These are phyloP conservation scores for Coemansia sp. DNA, from an alignment of 192 early-diverging fungal species.

Conservation along the genomic window DNA sequence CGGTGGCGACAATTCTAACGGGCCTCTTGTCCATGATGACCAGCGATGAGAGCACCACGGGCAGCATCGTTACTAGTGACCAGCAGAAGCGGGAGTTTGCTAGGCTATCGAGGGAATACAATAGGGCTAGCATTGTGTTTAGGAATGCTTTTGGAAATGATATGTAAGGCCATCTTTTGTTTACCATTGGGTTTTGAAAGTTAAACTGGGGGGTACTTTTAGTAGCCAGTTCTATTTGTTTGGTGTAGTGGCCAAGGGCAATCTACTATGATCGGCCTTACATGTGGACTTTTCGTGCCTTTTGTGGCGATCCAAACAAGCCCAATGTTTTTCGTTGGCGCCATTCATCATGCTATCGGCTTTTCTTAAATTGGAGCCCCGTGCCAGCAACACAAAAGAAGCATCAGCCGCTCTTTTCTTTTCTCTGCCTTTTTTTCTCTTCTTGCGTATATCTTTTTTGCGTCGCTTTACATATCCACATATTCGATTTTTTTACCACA, in stretches of 20 bases:
- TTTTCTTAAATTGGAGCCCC: neutral
- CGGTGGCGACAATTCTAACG: slow-evolving; percentile 84
- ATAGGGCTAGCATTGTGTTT: slow-evolving; percentile 17
- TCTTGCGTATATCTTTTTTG: neutral
- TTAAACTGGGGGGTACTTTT: neutral
- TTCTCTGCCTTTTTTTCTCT: neutral
- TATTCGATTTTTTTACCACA: neutral
- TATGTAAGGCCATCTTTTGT: neutral
- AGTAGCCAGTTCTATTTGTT: neutral
- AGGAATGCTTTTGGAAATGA: slow-evolving; percentile 24
- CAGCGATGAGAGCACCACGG: slow-evolving; percentile 75
- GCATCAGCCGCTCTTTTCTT: neutral
- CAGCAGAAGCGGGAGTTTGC: slow-evolving; percentile 66
- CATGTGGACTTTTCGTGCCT: neutral
- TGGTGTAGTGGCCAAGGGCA: neutral
- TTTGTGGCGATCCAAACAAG: neutral
- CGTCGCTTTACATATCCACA: neutral
- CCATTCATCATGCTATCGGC: neutral
- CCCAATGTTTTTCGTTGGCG: slow-evolving; percentile 7
- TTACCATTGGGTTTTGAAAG: neutral
- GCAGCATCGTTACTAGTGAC: slow-evolving; percentile 69
- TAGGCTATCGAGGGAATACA: slow-evolving; percentile 46
- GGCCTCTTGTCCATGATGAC: slow-evolving; percentile 93
- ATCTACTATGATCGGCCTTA: neutral
- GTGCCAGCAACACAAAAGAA: neutral